Percentiles rank a stretch among this genome's conserved stretches.
Evolutionary conservation across 164 flowering plant species (phyloP).

Genomic region (Buxus sempervirens): DNA sequence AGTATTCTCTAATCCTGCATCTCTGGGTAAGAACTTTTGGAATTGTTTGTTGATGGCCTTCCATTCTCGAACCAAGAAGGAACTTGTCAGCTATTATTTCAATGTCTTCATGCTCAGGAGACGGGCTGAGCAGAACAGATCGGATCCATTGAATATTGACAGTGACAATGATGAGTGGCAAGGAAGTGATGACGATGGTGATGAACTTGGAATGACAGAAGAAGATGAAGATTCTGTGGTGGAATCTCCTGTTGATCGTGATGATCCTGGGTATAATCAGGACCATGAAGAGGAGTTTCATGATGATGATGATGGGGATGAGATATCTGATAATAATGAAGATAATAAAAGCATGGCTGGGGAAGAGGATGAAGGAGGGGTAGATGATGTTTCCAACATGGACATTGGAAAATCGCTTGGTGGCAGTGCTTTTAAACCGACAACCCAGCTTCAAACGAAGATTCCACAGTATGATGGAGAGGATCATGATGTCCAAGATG

Average conservation of each 20-base stretch:
- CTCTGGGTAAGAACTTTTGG: constrained; percentile 63
- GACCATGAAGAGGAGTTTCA: constrained; percentile 13
- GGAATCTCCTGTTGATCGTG: constrained; percentile 33
- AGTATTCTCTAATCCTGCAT: constrained; percentile 52
- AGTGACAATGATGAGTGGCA: constrained; percentile 78
- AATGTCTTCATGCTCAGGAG: constrained; percentile 75
- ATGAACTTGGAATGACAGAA: constrained; percentile 27
- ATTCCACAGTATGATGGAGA: constrained; percentile 18
- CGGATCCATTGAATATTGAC: constrained; percentile 36
- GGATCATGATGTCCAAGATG: constrained; percentile 35
- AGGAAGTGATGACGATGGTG: constrained; percentile 26
- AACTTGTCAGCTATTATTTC: constrained; percentile 73
- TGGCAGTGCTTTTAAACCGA: neutral
- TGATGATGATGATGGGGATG: constrained; percentile 9
- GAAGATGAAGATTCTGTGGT: constrained; percentile 49
- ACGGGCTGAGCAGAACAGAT: constrained; percentile 68
- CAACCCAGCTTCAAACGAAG: neutral
- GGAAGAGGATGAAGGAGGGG: constrained; percentile 22
- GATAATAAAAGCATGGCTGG: constrained; percentile 6
- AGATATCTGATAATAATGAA: constrained; percentile 10
- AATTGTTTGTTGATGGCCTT: constrained; percentile 32
- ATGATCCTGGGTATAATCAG: constrained; percentile 7
- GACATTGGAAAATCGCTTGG: neutral
- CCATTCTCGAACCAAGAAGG: constrained; percentile 46
- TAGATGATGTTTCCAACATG: constrained; percentile 16